These are phyloP conservation scores for Pseudopyricularia javanii DNA, from an alignment of 2,329 filamentous ascomycete genomes.

Conservation along the genomic window DNA sequence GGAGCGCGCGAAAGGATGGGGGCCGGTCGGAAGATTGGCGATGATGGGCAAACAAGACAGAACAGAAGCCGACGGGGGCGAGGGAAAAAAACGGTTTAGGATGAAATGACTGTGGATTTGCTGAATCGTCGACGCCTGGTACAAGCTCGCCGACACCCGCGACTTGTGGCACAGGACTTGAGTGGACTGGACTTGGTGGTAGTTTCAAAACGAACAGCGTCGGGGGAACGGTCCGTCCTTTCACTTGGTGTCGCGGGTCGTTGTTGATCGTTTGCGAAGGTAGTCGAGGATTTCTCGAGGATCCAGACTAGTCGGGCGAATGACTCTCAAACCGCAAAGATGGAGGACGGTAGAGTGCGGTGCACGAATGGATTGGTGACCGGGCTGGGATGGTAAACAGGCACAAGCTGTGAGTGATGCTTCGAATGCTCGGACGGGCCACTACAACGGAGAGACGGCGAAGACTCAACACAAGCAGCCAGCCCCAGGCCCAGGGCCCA, in stretches of 20 bases:
- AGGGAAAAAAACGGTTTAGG: background rate
- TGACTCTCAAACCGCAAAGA: too few species aligned
- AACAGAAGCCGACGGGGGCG: background rate
- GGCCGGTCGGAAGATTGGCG: background rate
- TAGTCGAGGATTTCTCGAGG: background rate
- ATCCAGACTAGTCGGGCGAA: background rate
- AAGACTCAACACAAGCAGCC: background rate
- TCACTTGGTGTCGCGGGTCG: background rate
- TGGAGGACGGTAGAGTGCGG: too few species aligned
- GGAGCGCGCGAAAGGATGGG: conserved; percentile 14
- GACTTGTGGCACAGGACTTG: background rate
- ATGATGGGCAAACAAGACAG: conserved; percentile 1
- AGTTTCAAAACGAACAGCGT: background rate
- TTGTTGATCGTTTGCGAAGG: background rate
- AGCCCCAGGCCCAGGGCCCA: too few species aligned
- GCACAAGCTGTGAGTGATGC: background rate
- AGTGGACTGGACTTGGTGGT: background rate
- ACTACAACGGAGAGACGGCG: background rate
- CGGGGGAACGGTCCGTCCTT: background rate
- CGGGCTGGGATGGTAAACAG: background rate
- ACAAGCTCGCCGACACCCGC: background rate
- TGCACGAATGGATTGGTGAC: background rate
- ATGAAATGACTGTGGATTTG: background rate
- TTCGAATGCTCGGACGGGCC: background rate
- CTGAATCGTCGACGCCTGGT: background rate